Base-by-base conservation (phyloP, 768 basidiomycete species). In the Mycena albidolilacea region DNA sequence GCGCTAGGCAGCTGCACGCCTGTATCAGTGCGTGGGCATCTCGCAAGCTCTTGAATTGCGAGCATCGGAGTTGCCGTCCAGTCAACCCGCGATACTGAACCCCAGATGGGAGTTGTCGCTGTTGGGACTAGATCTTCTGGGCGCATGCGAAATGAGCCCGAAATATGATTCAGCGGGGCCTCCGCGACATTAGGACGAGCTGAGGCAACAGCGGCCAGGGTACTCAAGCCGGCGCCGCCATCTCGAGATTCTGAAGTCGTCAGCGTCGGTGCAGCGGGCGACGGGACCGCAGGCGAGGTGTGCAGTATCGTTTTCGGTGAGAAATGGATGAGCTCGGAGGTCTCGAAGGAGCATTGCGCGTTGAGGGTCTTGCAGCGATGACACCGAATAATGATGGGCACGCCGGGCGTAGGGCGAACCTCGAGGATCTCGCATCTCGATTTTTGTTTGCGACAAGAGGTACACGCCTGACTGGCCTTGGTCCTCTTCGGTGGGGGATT, bases 371-470 rank as follows among this genome's bases (percentile, higher is more conserved):
- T 85, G 75, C 88, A 88, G 14, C 87, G 85, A 69, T 88, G 87
- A 52, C 87, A 88, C 43, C 85, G 84, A 23, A 84, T 75, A 46
- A 46, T 39, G 15, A 65, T 50, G 21, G 50, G 60, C 3, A 21
- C 39, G 21, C 74, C 74, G 21, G 63, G 43, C 17, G 63, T 61
- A 12, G n/a, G 38, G 57, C 54, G 58, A 39, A 74, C 68, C 12
- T 87, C 87, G n/a, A 88, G 81, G 67, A 86, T 80, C 79, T 88
- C 87, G 77, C 87, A 88, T 11, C 87, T 84, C 52, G 85, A 87
- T 67, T 88, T 88, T 75, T 86, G 84, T 68, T 83, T 82, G 37
- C 87, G 81, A 68, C 87, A 88, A 3, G n/a, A 23, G 1, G 59
- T 0, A 12, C 59, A 61, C 5, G 59, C 59, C 12, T 61, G 59